phyloP scores from a whole-genome alignment of 2,329 filamentous ascomycete species.

The Tolypocladium pustulatum region DNA sequence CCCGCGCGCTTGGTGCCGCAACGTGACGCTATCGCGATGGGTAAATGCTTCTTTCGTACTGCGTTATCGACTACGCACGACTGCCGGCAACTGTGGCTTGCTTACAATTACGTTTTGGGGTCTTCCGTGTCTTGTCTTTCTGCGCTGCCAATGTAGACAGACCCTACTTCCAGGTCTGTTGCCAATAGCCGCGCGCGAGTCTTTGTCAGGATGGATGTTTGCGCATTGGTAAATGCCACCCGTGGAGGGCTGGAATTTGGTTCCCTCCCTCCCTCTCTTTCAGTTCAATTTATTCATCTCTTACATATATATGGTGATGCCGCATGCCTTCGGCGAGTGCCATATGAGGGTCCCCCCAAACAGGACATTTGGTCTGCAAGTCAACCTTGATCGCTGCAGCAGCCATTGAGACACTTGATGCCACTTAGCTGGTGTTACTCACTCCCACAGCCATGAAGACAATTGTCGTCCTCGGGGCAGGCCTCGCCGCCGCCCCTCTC shows the following conservation, averaged over 20 bases:
- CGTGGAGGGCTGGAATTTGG: neutral
- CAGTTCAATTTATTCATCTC: neutral
- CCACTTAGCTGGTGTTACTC: too few relatives aligned
- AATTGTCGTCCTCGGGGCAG: slow-evolving; percentile 40
- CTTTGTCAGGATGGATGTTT: neutral
- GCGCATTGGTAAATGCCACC: neutral
- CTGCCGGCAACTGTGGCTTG: neutral
- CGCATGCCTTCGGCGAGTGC: neutral
- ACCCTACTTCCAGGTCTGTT: neutral
- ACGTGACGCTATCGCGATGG: neutral
- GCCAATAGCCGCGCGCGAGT: neutral
- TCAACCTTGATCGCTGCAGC: neutral
- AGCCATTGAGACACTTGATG: neutral
- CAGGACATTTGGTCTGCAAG: neutral
- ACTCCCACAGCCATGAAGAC: slow-evolving; percentile 16
- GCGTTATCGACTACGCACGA: neutral
- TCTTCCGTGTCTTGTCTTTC: neutral
- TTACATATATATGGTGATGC: neutral
- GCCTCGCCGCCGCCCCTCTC: slow-evolving; percentile 33
- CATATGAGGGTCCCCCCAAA: neutral
- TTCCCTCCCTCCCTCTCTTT: neutral
- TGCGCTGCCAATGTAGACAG: neutral
- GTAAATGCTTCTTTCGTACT: neutral
- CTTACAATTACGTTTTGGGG: neutral
- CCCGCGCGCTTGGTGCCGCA: neutral